Percentiles rank a stretch among this genome's conserved stretches.
Evolutionary conservation across 768 basidiomycete genomes (phyloP).

Genomic region (Saitozyma sp.): DNA sequence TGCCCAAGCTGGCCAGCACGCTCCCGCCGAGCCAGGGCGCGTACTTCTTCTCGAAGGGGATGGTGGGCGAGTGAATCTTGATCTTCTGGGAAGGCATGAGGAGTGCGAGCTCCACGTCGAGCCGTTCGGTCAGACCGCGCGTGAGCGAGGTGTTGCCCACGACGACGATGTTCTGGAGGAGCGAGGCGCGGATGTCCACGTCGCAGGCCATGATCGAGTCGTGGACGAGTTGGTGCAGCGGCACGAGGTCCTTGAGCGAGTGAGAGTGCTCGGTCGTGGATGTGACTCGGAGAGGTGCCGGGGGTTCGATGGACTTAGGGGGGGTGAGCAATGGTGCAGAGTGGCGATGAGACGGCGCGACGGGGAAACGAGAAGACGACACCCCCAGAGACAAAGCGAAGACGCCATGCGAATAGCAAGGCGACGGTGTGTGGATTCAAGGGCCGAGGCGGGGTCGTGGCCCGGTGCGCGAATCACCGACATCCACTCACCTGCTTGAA

Average conservation of each 20-base stretch:
- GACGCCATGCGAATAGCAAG: too few relatives aligned
- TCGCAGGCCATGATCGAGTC: conserved; percentile 82
- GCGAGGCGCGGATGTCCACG: conserved; percentile 82
- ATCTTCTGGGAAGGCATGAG: conserved; percentile 75
- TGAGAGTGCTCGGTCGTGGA: conserved; percentile 51
- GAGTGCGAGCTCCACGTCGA: conserved; percentile 71
- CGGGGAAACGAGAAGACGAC: too few relatives aligned
- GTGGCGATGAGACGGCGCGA: too few relatives aligned
- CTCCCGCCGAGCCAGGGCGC: conserved; percentile 95
- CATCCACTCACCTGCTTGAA: conserved; percentile 40
- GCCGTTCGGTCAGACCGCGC: conserved; percentile 78
- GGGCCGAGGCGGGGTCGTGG: neutral
- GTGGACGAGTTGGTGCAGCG: conserved; percentile 69
- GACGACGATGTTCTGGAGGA: conserved; percentile 89
- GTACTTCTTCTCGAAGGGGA: conserved; percentile 82
- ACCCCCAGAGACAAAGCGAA: too few relatives aligned
- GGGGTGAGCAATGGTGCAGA: neutral
- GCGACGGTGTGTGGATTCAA: too few relatives aligned
- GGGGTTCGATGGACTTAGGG: conserved; percentile 47
- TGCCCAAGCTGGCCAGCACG: conserved; percentile 89
- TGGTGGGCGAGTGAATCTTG: conserved; percentile 90
- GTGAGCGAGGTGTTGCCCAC: conserved; percentile 92
- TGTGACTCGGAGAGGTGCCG: conserved; percentile 40
- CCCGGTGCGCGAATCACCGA: neutral
- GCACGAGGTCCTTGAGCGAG: conserved; percentile 49